A percentile compares a stretch with the other conserved stretches of the same genome.
Conservation (phyloP, 2,329 filamentous ascomycete genomes). For the Phaeosphaeriaceae sp. region DNA sequence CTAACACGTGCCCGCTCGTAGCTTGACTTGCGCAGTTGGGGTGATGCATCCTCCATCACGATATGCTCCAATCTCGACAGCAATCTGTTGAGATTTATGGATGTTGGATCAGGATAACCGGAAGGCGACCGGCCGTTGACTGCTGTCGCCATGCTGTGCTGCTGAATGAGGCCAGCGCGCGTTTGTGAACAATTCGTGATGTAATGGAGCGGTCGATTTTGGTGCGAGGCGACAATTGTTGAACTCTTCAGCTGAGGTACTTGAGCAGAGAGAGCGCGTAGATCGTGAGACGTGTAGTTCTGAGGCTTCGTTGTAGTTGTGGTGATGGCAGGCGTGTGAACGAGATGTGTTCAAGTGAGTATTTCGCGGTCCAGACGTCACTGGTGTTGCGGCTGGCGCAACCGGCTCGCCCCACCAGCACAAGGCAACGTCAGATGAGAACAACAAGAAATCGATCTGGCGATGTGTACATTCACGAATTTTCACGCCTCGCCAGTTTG, state of each 20-base stretch:
- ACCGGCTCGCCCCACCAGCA: neutral
- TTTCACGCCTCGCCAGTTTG: no score
- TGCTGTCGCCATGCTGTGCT: constrained; percentile 24
- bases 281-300: neutral
- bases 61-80: constrained; percentile 70
- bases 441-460: no score
- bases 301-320: neutral
- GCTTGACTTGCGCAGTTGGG: constrained; percentile 65
- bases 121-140: constrained; percentile 26
- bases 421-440: no score
- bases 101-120: constrained; percentile 32
- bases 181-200: neutral
- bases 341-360: neutral
- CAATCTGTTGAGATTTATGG: constrained; percentile 66
- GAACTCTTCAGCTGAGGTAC: neutral
- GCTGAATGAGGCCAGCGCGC: neutral
- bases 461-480: neutral
- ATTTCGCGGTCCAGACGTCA: constrained; percentile 5
- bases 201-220: neutral
- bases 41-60: constrained; percentile 68
- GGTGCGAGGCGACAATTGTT: neutral
- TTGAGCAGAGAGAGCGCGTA: neutral
- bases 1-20: constrained; percentile 69
- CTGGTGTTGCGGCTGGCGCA: neutral
- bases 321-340: neutral